Percentiles rank a stretch among this genome's conserved stretches.
Conservation (phyloP, 2,329 filamentous ascomycete genomes). For the Meredithiella fracta region DNA sequence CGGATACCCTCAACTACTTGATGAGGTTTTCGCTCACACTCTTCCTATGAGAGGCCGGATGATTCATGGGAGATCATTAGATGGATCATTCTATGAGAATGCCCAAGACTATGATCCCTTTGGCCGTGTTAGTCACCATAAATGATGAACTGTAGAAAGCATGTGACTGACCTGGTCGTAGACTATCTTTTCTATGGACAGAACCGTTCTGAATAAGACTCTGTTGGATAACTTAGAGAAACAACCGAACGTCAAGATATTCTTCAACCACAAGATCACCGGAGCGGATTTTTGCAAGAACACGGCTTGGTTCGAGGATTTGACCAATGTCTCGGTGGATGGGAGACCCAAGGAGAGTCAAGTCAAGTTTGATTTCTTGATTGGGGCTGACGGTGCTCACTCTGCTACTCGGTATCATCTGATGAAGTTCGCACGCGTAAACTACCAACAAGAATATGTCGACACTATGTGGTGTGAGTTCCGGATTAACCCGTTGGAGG, state of each 20-base stretch:
- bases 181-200: conserved; percentile 75
- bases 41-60: conserved; percentile 93
- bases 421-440: conserved; percentile 87
- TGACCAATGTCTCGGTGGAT: conserved; percentile 6
- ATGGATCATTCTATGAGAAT: conserved; percentile 54
- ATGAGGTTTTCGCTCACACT: conserved; percentile 57
- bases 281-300: conserved; percentile 68
- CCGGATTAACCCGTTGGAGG: conserved; percentile 45
- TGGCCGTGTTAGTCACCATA: conserved; percentile 48
- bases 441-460: conserved; percentile 88
- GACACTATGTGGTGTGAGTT: conserved; percentile 98
- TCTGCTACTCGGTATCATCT: conserved; percentile 80
- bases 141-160: not conserved
- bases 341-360: conserved; percentile 54
- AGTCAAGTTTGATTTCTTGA: conserved; percentile 76
- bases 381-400: conserved; percentile 90
- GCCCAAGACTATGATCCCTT: conserved; percentile 84
- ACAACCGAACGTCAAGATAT: conserved; percentile 76
- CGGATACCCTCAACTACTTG: conserved; percentile 48
- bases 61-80: conserved; percentile 60
- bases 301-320: conserved; percentile 72
- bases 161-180: conserved; percentile 33
- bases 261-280: conserved; percentile 86
- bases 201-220: conserved; percentile 64
- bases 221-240: conserved; percentile 70